Evolutionary conservation across 257 asterid species (phyloP).

Genomic region (Parsonsia alboflavescens): DNA sequence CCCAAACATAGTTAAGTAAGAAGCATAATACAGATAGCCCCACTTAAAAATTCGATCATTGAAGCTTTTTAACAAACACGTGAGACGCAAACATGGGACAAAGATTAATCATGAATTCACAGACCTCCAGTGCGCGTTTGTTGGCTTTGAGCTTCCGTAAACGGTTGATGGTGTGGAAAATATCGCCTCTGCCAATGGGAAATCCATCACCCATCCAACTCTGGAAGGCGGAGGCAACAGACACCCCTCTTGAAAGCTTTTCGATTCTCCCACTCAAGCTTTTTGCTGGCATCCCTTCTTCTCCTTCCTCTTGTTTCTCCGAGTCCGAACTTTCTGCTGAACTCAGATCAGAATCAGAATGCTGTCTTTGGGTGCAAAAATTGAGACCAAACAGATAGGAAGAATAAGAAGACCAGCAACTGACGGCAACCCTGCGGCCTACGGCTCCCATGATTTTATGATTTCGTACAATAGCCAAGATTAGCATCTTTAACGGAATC

Average conservation of each 20-base stretch:
- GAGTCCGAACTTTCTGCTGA: conserved; percentile 28
- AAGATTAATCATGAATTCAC: not conserved
- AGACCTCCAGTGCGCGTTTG: conserved; percentile 76
- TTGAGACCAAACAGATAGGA: conserved; percentile 12
- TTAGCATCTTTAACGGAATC: too few species aligned
- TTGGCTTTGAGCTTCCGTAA: conserved; percentile 59
- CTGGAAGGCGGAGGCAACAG: conserved; percentile 67
- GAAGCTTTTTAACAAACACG: conserved; percentile 45
- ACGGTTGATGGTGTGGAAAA: conserved; percentile 70
- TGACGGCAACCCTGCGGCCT: conserved; percentile 37
- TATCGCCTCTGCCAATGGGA: conserved; percentile 69
- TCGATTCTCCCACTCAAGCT: conserved; percentile 68
- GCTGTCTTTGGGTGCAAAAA: conserved; percentile 37
- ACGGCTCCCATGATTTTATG: conserved; percentile 36
- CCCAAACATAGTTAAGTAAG: not conserved
- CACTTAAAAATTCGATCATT: not conserved
- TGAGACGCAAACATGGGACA: not conserved
- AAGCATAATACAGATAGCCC: not conserved
- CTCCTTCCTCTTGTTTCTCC: conserved; percentile 21
- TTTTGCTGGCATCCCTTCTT: conserved; percentile 27
- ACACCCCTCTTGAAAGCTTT: conserved; percentile 45
- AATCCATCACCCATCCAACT: conserved; percentile 96
- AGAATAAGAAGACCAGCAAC: conserved; percentile 16
- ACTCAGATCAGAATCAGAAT: not conserved
- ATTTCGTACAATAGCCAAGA: conserved; percentile 21